Conservation (phyloP, 768 basidiomycete species). For the Psilocybe tampanensis region DNA sequence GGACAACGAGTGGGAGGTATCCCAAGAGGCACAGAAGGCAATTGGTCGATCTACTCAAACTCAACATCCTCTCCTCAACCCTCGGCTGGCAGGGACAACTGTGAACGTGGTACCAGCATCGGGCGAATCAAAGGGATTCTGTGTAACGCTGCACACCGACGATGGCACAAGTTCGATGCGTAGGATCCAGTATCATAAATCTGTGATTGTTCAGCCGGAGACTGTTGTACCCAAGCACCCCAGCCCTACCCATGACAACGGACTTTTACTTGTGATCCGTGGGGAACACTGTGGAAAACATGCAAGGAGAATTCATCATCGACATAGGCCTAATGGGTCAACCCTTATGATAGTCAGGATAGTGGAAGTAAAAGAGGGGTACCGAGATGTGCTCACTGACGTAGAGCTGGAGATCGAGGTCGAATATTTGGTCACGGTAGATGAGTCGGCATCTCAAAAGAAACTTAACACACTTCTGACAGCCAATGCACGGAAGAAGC, state of each 20-base stretch:
- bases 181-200: not conserved
- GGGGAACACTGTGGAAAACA: conserved; percentile 19
- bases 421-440: not conserved
- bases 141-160: not conserved
- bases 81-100: no score
- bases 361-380: not conserved
- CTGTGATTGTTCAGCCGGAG: not conserved
- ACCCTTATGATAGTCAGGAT: not conserved
- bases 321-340: not conserved
- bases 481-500: no score
- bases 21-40: no score
- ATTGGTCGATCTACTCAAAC: no score
- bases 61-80: no score
- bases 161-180: not conserved
- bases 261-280: conserved; percentile 12
- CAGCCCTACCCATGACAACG: conserved; percentile 16
- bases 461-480: not conserved
- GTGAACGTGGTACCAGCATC: not conserved
- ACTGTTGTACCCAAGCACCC: not conserved
- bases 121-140: no score
- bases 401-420: not conserved
- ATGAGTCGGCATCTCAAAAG: not conserved
- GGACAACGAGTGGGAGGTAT: no score
- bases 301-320: conserved; percentile 13
- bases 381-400: not conserved